phyloP scores from a whole-genome alignment of 2,329 filamentous ascomycete species.

The Venturia oleaginea region DNA sequence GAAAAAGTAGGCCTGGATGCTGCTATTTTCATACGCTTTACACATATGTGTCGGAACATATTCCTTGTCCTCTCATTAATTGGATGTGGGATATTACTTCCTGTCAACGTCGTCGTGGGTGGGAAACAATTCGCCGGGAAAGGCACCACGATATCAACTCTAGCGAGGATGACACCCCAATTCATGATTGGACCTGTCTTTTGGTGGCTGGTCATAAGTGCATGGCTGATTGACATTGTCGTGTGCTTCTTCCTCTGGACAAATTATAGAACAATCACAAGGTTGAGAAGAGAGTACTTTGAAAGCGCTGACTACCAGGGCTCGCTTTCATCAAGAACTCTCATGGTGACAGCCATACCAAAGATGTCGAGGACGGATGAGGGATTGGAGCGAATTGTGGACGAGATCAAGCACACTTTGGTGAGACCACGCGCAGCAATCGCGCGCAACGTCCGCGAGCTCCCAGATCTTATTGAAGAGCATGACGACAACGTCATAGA shows the following conservation, averaged over 20 bases:
- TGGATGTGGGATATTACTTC: constrained; percentile 70
- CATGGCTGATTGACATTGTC: constrained; percentile 62
- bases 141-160: constrained; percentile 29
- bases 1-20: constrained; percentile 86
- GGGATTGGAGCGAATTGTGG: constrained; percentile 75
- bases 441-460: constrained; percentile 82
- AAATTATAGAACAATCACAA: constrained; percentile 70
- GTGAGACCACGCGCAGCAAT: constrained; percentile 73
- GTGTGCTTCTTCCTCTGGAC: constrained; percentile 78
- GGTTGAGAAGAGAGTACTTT: constrained; percentile 69
- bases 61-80: constrained; percentile 65
- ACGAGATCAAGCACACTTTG: constrained; percentile 67
- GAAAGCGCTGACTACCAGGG: constrained; percentile 79
- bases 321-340: constrained; percentile 65
- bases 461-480: constrained; percentile 76
- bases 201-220: constrained; percentile 51
- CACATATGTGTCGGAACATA: constrained; percentile 85
- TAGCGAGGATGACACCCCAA: constrained; percentile 50
- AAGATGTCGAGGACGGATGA: constrained; percentile 71
- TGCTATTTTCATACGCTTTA: constrained; percentile 79
- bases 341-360: constrained; percentile 70
- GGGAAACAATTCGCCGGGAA: constrained; percentile 25
- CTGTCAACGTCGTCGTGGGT: constrained; percentile 55
- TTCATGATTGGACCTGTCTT: constrained; percentile 40
- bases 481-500: constrained; percentile 73